Evolutionary conservation across 108 stramenopile genomes (phyloP).

Genomic region (Stephanodiscus triporus): DNA sequence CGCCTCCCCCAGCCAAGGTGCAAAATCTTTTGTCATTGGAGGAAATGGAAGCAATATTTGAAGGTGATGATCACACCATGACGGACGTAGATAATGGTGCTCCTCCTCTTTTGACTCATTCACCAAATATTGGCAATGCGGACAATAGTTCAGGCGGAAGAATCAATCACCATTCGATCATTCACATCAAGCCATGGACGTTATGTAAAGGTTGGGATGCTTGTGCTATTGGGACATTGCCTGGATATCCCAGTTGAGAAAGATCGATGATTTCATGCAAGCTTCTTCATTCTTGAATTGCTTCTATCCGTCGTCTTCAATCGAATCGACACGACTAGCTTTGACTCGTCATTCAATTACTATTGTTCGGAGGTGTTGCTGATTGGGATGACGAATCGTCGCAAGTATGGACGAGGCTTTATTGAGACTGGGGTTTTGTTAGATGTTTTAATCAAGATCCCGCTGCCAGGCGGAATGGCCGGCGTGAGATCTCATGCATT

Average conservation of each 20-base stretch:
- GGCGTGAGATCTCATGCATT: too few species aligned
- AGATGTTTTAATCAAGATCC: too few species aligned
- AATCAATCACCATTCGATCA: background rate
- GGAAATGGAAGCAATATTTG: conserved; percentile 62
- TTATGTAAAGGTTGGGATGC: conserved; percentile 65
- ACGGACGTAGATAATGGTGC: conserved; percentile 2
- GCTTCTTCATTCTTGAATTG: too few species aligned
- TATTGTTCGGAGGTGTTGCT: too few species aligned
- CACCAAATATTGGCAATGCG: background rate
- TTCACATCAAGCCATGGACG: conserved; percentile 42
- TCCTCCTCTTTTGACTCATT: conserved; percentile 1
- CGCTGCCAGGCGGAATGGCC: too few species aligned
- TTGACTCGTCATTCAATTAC: too few species aligned
- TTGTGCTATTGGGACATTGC: conserved; percentile 69
- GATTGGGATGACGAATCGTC: too few species aligned
- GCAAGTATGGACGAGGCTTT: too few species aligned
- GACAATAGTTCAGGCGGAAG: conserved; percentile 4
- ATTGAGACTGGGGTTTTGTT: too few species aligned
- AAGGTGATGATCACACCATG: conserved; percentile 10
- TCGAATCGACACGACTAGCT: too few species aligned
- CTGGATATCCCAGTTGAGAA: conserved; percentile 37
- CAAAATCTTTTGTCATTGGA: conserved; percentile 52
- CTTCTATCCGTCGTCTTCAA: too few species aligned
- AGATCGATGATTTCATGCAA: background rate
- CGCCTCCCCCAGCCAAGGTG: background rate